Conservation (phyloP, 208 protist genomes). For the Wallacemonas sp. region DNA sequence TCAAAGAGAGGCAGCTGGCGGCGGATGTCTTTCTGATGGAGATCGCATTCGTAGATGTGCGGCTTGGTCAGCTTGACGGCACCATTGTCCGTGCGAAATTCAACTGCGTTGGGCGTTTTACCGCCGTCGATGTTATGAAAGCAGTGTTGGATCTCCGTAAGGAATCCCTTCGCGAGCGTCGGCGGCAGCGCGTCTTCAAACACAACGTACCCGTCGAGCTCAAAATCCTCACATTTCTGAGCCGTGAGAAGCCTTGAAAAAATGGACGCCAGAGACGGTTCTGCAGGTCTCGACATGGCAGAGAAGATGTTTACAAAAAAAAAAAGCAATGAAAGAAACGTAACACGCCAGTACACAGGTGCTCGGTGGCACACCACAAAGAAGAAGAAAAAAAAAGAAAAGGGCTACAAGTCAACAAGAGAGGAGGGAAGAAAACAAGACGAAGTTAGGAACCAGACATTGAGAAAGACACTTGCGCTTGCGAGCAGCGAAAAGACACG, state of each 20-base stretch:
- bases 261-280: constrained; percentile 12
- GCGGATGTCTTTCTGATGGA: constrained; percentile 34
- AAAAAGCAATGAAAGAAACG: too few relatives aligned
- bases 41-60: constrained; percentile 55
- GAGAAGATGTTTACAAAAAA: too few relatives aligned
- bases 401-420: too few relatives aligned
- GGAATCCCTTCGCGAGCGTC: constrained; percentile 20
- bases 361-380: too few relatives aligned
- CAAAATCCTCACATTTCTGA: constrained; percentile 34
- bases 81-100: constrained; percentile 42
- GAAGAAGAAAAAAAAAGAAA: too few relatives aligned
- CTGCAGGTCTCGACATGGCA: neutral
- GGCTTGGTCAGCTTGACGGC: constrained; percentile 50
- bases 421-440: too few relatives aligned
- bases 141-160: constrained; percentile 32
- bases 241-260: constrained; percentile 29
- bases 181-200: constrained; percentile 25
- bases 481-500: too few relatives aligned
- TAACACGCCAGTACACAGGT: too few relatives aligned
- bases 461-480: too few relatives aligned
- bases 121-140: constrained; percentile 36
- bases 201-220: constrained; percentile 39
- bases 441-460: too few relatives aligned
- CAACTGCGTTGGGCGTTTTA: constrained; percentile 35
- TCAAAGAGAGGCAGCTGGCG: constrained; percentile 34